phyloP scores from a whole-genome alignment of 352 stramenopile species.

The Blastocystis hominis region DNA sequence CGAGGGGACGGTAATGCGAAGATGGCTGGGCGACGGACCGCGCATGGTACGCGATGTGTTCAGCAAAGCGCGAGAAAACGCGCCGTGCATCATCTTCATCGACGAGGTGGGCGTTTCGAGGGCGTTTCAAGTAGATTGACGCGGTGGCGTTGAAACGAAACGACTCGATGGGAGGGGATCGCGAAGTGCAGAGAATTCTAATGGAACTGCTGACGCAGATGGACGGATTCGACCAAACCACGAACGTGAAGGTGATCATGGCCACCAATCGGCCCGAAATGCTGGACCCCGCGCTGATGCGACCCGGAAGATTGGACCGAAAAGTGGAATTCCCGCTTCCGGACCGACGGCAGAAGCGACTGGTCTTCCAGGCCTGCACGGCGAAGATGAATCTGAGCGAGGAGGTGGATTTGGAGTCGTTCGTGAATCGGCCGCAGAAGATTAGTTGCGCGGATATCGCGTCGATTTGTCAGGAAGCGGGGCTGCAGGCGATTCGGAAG shows the following conservation, averaged over 20 bases:
- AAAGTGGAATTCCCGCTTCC: conserved; percentile 98
- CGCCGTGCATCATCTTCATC: conserved; percentile 97
- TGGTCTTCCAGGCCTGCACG: conserved; percentile 98
- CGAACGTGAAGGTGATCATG: conserved; percentile 99
- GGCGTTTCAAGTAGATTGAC: conserved; percentile 61
- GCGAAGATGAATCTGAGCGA: conserved; percentile 98
- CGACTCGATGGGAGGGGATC: conserved; percentile 61
- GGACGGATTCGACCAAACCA: conserved; percentile 98
- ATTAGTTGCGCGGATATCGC: conserved; percentile 93
- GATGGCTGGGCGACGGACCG: conserved; percentile 78
- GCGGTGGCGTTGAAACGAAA: conserved; percentile 58
- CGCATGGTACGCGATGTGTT: conserved; percentile 99
- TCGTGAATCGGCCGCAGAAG: conserved; percentile 98
- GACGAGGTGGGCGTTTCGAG: conserved; percentile 88
- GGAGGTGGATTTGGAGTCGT: conserved; percentile 98
- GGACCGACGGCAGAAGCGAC: conserved; percentile 95
- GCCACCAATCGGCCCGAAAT: conserved; percentile 97
- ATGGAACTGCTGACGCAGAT: conserved; percentile 99
- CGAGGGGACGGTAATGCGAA: not conserved
- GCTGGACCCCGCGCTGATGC: conserved; percentile 91
- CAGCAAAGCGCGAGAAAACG: conserved; percentile 94
- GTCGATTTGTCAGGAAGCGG: conserved; percentile 95
- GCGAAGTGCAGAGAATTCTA: conserved; percentile 90
- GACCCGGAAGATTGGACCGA: conserved; percentile 89
- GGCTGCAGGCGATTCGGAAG: conserved; percentile 93